phyloP scores from a whole-genome alignment of 2,329 filamentous ascomycete genomes.

The Cryphonectria japonica region DNA sequence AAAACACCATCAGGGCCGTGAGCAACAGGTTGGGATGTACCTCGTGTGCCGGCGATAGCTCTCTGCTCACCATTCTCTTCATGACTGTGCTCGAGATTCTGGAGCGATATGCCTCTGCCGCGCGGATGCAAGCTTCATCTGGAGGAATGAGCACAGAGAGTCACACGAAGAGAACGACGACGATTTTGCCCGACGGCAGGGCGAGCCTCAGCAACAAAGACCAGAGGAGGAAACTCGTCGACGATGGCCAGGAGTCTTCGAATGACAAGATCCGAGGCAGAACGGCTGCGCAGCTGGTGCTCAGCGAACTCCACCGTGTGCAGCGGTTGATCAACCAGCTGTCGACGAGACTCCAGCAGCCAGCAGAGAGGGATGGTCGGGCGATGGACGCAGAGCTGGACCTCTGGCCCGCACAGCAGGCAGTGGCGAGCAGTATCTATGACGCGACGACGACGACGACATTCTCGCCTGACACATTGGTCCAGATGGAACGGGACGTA shows the following conservation, averaged over 20 bases:
- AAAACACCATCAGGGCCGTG: background rate
- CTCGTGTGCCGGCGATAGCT: slow-evolving; percentile 36
- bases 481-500: slow-evolving; percentile 33
- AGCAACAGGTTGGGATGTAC: slow-evolving; percentile 37
- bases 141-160: background rate
- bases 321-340: slow-evolving; percentile 37
- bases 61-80: slow-evolving; percentile 37
- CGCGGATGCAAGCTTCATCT: background rate
- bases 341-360: slow-evolving; percentile 26
- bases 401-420: background rate
- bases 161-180: background rate
- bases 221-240: background rate
- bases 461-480: slow-evolving; percentile 23
- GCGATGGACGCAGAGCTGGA: background rate
- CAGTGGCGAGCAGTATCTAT: background rate
- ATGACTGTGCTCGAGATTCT: slow-evolving; percentile 41
- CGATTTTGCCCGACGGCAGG: no score
- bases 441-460: background rate
- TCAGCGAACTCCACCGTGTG: slow-evolving; percentile 40
- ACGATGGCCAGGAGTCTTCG: background rate
- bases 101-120: slow-evolving; percentile 34
- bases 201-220: background rate
- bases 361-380: background rate
- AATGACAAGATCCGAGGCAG: background rate
- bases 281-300: slow-evolving; percentile 35